Conservation (phyloP, 352 stramenopile species). For the Phytophthora pluvialis region DNA sequence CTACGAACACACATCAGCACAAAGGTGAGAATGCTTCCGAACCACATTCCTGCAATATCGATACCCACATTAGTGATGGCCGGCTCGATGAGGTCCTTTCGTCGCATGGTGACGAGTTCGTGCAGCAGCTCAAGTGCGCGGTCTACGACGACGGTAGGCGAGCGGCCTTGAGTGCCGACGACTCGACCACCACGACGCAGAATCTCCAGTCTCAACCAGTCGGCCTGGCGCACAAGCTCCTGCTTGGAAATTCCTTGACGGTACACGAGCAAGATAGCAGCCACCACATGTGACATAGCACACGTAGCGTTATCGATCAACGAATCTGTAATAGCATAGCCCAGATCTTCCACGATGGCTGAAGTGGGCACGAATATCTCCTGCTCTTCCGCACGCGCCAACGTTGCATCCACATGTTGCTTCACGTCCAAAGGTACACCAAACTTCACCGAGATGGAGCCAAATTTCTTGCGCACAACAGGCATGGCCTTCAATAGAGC, state of each 20-base stretch:
- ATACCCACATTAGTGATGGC: slow-evolving; percentile 79
- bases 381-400: slow-evolving; percentile 35
- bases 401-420: slow-evolving; percentile 44
- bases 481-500: slow-evolving; percentile 74
- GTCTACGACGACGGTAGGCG: slow-evolving; percentile 69
- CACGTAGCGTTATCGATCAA: slow-evolving; percentile 76
- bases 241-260: slow-evolving; percentile 77
- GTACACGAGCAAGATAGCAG: slow-evolving; percentile 79
- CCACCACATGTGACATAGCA: slow-evolving; percentile 77
- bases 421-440: slow-evolving; percentile 72
- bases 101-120: slow-evolving; percentile 71
- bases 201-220: slow-evolving; percentile 81
- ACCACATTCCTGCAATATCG: too few relatives aligned
- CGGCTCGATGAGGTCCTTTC: slow-evolving; percentile 82
- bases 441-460: slow-evolving; percentile 83
- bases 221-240: slow-evolving; percentile 72
- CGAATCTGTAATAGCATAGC: slow-evolving; percentile 76
- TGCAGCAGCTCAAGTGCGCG: slow-evolving; percentile 68
- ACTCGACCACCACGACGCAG: slow-evolving; percentile 72
- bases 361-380: slow-evolving; percentile 44
- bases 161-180: slow-evolving; percentile 72
- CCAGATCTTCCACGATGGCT: slow-evolving; percentile 63
- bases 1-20: slow-evolving; percentile 30
- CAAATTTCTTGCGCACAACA: slow-evolving; percentile 81
- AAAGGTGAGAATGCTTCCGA: slow-evolving; percentile 22